Percentiles rank a stretch among this genome's conserved stretches.
Evolutionary conservation across 2,329 filamentous ascomycete genomes (phyloP).

Genomic region (Alternaria solani): DNA sequence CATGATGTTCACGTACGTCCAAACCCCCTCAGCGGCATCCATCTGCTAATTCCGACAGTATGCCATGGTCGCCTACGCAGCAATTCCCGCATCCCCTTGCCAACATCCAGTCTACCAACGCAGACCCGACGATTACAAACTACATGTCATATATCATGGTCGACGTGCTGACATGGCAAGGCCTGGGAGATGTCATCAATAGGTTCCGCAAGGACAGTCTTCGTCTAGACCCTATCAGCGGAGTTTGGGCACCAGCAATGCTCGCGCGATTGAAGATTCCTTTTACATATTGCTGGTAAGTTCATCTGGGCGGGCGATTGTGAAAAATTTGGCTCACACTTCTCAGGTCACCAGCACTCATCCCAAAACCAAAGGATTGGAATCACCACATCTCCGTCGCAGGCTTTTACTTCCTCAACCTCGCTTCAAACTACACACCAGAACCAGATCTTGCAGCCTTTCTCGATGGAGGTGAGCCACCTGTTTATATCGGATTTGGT

Average conservation of each 20-base stretch:
- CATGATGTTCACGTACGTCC: slow-evolving; percentile 84
- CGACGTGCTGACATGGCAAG: slow-evolving; percentile 94
- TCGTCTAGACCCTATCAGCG: slow-evolving; percentile 77
- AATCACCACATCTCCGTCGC: slow-evolving; percentile 51
- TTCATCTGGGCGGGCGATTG: background rate
- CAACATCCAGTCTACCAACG: slow-evolving; percentile 79
- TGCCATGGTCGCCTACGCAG: slow-evolving; percentile 89
- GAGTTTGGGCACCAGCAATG: slow-evolving; percentile 84
- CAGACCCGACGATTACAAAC: slow-evolving; percentile 79
- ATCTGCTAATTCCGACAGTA: slow-evolving; percentile 55
- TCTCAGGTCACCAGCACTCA: slow-evolving; percentile 50
- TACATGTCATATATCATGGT: slow-evolving; percentile 85
- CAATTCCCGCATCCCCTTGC: slow-evolving; percentile 87
- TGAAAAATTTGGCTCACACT: background rate
- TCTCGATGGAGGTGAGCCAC: slow-evolving; percentile 50
- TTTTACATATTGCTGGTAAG: slow-evolving; percentile 86
- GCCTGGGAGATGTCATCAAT: slow-evolving; percentile 89
- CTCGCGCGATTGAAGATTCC: slow-evolving; percentile 78
- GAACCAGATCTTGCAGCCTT: slow-evolving; percentile 51
- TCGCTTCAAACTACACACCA: slow-evolving; percentile 52
- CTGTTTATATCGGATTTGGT: slow-evolving; percentile 54
- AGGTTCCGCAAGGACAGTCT: slow-evolving; percentile 78
- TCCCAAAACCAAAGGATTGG: slow-evolving; percentile 59
- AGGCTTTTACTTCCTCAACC: slow-evolving; percentile 52
- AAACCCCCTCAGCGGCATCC: background rate